Evolutionary conservation across 441 rosid genomes (phyloP), one percentile per base, ranked within the genome.

Genomic region (Codiaeum variegatum): DNA sequence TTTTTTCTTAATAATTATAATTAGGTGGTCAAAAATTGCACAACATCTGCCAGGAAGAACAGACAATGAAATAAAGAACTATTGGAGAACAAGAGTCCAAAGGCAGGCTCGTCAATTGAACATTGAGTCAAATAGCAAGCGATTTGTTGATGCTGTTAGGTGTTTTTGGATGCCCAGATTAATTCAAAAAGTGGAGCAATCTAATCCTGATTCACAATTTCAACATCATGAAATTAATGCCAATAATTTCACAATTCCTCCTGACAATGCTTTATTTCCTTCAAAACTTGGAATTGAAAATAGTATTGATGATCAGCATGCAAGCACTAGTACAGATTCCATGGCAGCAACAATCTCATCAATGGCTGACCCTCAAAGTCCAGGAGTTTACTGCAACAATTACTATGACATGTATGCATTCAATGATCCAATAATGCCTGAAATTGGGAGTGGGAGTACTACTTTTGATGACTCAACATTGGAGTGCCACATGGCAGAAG

Each of bases 11-110:
- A n/a, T n/a, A n/a, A n/a, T n/a, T n/a, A n/a, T n/a, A n/a, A 23
- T 44, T 67, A 90, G 96, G 83, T 91, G 96, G 96, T 87, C 96
- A 7, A 87, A 86, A 77, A 91, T 91, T 66, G 93, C 96, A 62
- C 87, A 86, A 54, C 83, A 87, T 73, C 73, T 90, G 68, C 94
- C 94, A 0, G 92, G 94, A 72, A 83, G 94, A 72, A 90, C 94
- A 0, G 94, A 90, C 74, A 88, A 88, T 76, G 95, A 90, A 69
- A 90, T 90, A 51, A 90, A 90, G 79, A 88, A 90, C 54, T 88
- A 88, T 38, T 90, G 95, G 95, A 84, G 93, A 82, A 91, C 96
- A 42, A 81, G 92, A 21, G 90, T 90, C 46, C 89, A 88, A 13
- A 88, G 86, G 76, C 92, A 88, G 64, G 92, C 92, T 0, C 83